Percentiles rank a stretch among this genome's conserved stretches.
Evolutionary conservation across 495 filamentous ascomycete genomes (phyloP).

Genomic region (Hypomontagnella monticulosa): DNA sequence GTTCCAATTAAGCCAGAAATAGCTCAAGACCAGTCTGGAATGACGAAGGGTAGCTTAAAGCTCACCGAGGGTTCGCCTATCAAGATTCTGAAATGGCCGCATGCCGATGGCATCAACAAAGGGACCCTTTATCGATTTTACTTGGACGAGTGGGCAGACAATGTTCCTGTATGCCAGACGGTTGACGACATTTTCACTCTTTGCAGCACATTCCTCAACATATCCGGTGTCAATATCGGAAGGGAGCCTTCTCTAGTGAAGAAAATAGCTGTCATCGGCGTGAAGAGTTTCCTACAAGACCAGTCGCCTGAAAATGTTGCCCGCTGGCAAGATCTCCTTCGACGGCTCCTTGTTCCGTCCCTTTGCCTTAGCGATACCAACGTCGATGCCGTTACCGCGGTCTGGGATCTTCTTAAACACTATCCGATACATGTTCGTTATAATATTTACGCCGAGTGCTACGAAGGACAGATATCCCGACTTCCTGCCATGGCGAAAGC

Average conservation of each 20-base stretch:
- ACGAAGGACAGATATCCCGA: conserved; percentile 76
- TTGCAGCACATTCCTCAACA: conserved; percentile 83
- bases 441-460: conserved; percentile 93
- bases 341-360: conserved; percentile 82
- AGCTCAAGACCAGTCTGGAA: conserved; percentile 65
- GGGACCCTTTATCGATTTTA: conserved; percentile 87
- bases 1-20: conserved; percentile 37
- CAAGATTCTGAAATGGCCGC: conserved; percentile 78
- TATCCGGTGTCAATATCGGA: conserved; percentile 87
- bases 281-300: conserved; percentile 74
- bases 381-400: conserved; percentile 80
- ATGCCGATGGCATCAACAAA: conserved; percentile 79
- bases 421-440: conserved; percentile 83
- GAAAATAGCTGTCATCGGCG: conserved; percentile 84
- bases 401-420: conserved; percentile 80
- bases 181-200: conserved; percentile 91
- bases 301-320: conserved; percentile 70
- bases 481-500: conserved; percentile 80
- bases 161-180: conserved; percentile 86
- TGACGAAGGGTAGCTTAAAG: conserved; percentile 72
- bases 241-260: conserved; percentile 79
- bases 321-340: conserved; percentile 84
- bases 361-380: conserved; percentile 86
- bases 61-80: conserved; percentile 63
- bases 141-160: conserved; percentile 97